Base-by-base conservation (phyloP, 2,329 filamentous ascomycete genomes). In the Leptographium wingfieldii region DNA sequence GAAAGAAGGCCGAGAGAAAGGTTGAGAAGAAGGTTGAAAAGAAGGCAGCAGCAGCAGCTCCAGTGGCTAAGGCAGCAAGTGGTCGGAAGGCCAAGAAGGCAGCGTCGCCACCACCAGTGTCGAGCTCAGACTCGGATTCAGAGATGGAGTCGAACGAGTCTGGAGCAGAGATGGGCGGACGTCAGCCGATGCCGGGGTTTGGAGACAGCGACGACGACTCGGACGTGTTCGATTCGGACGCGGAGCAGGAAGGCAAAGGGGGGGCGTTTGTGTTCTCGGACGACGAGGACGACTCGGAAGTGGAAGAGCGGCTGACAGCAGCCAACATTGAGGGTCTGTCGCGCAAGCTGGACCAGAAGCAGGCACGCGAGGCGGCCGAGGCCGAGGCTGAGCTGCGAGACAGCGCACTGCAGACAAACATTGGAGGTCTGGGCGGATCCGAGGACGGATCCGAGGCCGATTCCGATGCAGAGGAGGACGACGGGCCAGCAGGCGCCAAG, bases 311-410 rank as follows among this genome's bases (percentile, higher is more conserved):
- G 71, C 80, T 99, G 66, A 99, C 90, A 57, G 92, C 92, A 1
- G 94, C 94, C 63, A 99, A 99, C 73, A 97, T 99, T 64, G 94
- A 87, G 67, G 94, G 94, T 61, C 77, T 99, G 60, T 92, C 92
- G 59, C 81, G 85, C 67, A 92, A 91, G 72, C 74, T 99, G 60
- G 92, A 99, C 70, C 78, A 82, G 68, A 78, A 94, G 69, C 77
- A 82, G 69, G 87, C 88, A 53, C 80, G 87, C 62, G 89, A 96
- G 64, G 90, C 86, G 22, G 90, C 85, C 29, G 89, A 92, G 63
- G 90, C 90, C 29, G 84, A 92, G 66, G 87, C 86, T 40, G 94
- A 99, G 72, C 75, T 97, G 70, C 84, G 91, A 69, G 89, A 96
- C 65, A 85, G 83, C 53, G 88, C 89, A 10, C 73, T 97, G 71